Percentiles rank a stretch among this genome's conserved stretches.
Conservation (phyloP, 73 alveolate genomes). For the Paramecium sonneborni region DNA sequence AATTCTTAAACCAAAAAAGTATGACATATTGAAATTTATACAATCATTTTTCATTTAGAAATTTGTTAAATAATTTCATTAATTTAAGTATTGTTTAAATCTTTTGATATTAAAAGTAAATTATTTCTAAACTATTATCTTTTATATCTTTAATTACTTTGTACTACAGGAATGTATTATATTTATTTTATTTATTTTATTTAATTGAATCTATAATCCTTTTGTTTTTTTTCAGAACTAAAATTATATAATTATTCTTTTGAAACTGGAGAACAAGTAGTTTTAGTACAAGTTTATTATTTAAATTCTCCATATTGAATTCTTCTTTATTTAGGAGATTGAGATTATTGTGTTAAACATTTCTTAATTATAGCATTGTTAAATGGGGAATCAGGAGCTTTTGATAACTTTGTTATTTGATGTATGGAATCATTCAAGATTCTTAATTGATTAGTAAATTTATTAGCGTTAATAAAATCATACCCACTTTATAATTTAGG, state of each 20-base stretch:
- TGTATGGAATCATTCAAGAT: background rate
- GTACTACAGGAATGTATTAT: background rate
- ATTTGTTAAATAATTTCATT: background rate
- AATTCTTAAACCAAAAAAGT: background rate
- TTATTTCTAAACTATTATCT: background rate
- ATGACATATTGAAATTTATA: background rate
- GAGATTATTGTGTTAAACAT: background rate
- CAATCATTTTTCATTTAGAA: background rate
- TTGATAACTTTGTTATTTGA: background rate
- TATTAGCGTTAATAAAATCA: background rate
- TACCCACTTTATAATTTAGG: background rate
- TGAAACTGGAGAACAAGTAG: background rate
- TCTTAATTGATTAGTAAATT: background rate
- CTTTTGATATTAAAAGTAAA: background rate
- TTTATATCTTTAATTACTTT: background rate
- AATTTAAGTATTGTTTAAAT: background rate
- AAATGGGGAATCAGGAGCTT: background rate
- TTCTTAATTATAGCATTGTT: background rate
- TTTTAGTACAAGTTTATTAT: background rate
- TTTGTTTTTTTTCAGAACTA: background rate
- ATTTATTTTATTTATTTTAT: background rate
- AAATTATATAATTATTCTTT: background rate
- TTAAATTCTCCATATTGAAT: background rate
- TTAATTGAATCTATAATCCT: background rate
- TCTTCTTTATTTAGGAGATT: background rate